phyloP scores from a whole-genome alignment of 495 filamentous ascomycete species.

The Hypomontagnella monticulosa region DNA sequence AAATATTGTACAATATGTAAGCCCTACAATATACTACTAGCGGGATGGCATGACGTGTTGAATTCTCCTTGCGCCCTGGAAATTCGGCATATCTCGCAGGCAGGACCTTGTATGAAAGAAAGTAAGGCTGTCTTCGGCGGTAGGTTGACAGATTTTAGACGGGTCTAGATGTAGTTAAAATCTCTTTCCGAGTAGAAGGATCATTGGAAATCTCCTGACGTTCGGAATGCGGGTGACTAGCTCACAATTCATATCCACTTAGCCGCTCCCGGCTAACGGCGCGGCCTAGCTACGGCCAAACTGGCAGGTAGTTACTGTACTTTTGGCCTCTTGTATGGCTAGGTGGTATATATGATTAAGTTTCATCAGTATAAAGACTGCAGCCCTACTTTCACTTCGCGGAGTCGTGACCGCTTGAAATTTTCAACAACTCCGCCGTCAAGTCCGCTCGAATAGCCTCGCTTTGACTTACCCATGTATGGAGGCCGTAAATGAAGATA shows the following conservation, averaged over 20 bases:
- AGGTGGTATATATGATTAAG: not conserved
- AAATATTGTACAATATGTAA: no score
- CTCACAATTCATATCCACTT: constrained; percentile 8
- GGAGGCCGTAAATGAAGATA: no score
- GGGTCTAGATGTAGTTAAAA: not conserved
- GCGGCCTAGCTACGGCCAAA: not conserved
- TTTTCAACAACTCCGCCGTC: no score
- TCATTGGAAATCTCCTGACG: not conserved
- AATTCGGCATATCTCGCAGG: no score
- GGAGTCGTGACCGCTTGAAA: no score
- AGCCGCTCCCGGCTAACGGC: not conserved
- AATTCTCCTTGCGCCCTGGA: no score
- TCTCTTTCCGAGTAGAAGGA: not conserved
- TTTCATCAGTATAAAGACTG: not conserved
- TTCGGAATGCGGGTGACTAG: constrained; percentile 2
- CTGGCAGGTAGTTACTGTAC: not conserved
- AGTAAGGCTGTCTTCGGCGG: constrained; percentile 7
- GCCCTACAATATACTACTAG: no score
- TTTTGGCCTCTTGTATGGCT: not conserved
- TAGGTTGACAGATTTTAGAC: not conserved
- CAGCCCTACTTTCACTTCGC: constrained; percentile 1
- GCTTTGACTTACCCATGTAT: no score
- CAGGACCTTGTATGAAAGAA: not conserved
- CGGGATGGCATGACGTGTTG: no score
- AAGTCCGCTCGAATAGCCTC: no score